Evolutionary conservation across 2,329 filamentous ascomycete species (phyloP).

Genomic region (Lizonia empirigonia): DNA sequence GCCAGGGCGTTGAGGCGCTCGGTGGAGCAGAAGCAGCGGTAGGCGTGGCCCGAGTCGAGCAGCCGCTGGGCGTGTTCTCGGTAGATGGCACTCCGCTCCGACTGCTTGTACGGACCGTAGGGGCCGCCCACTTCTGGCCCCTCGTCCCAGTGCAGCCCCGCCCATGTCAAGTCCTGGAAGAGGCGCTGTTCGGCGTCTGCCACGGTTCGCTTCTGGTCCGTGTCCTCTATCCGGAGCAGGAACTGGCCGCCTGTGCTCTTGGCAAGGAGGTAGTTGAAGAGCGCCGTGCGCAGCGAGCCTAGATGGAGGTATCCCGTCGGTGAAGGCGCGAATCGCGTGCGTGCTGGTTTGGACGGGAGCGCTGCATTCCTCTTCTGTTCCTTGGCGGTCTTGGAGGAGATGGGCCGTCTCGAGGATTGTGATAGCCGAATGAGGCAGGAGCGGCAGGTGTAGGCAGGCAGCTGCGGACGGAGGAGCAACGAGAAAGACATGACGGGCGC

Average conservation of each 20-base stretch:
- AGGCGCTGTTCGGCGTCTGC: conserved; percentile 77
- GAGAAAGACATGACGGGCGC: conserved; percentile 29
- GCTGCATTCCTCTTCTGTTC: conserved; percentile 16
- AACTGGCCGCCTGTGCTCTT: conserved; percentile 89
- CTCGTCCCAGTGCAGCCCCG: conserved; percentile 92
- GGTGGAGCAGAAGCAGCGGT: conserved; percentile 88
- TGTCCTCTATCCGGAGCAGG: conserved; percentile 90
- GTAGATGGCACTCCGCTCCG: conserved; percentile 78
- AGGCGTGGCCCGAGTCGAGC: conserved; percentile 74
- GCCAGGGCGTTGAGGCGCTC: conserved; percentile 72
- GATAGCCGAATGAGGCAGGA: conserved; percentile 36
- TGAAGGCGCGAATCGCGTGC: conserved; percentile 92
- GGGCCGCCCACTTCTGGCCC: conserved; percentile 81
- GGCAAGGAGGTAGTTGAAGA: conserved; percentile 96
- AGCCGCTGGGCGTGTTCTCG: conserved; percentile 71
- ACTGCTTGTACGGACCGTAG: conserved; percentile 87
- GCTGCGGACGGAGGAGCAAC: conserved; percentile 28
- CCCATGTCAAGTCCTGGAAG: conserved; percentile 83
- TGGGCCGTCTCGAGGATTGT: conserved; percentile 11
- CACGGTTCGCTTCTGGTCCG: conserved; percentile 86
- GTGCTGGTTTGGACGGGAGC: conserved; percentile 44
- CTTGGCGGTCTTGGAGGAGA: conserved; percentile 20
- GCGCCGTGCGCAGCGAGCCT: conserved; percentile 85
- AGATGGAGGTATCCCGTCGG: conserved; percentile 94
- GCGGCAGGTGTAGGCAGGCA: conserved; percentile 34